phyloP scores from a whole-genome alignment of 2,329 filamentous ascomycete genomes.

The Aspergillus fumigatiaffinis region DNA sequence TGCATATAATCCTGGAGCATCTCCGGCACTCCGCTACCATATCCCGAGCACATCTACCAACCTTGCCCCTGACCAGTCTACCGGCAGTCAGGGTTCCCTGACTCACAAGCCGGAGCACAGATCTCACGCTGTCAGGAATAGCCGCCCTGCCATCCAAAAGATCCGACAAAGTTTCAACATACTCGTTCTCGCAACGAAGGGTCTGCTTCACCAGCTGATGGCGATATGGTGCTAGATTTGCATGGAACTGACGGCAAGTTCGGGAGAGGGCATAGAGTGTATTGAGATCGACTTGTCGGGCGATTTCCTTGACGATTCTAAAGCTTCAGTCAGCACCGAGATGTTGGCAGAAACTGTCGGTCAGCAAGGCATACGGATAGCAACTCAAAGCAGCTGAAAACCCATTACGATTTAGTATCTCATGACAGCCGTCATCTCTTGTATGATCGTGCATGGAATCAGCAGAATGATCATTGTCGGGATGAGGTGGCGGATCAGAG shows the following conservation, averaged over 20 bases:
- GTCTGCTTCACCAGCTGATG: conserved; percentile 68
- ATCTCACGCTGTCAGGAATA: conserved; percentile 29
- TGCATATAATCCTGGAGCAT: conserved; percentile 73
- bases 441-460: neutral
- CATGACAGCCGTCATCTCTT: conserved; percentile 2
- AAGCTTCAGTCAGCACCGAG: conserved; percentile 15
- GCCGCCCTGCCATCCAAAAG: conserved; percentile 41
- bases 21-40: conserved; percentile 79
- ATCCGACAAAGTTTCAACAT: conserved; percentile 36
- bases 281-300: conserved; percentile 77
- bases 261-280: conserved; percentile 77
- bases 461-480: conserved; percentile 9
- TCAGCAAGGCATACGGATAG: conserved; percentile 43
- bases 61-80: conserved; percentile 59
- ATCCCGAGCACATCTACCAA: conserved; percentile 77
- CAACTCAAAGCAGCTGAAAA: conserved; percentile 45
- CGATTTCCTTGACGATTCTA: conserved; percentile 74
- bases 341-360: conserved; percentile 9
- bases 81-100: conserved; percentile 27
- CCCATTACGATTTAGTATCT: conserved; percentile 26
- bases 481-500: conserved; percentile 5
- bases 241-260: conserved; percentile 75
- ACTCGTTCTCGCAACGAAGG: conserved; percentile 74
- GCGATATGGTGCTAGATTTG: conserved; percentile 74
- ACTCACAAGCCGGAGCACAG: conserved; percentile 27